Evolutionary conservation across 768 basidiomycete species (phyloP), one percentile per base, ranked within the genome.

Genomic region (Lactarius indigo): DNA sequence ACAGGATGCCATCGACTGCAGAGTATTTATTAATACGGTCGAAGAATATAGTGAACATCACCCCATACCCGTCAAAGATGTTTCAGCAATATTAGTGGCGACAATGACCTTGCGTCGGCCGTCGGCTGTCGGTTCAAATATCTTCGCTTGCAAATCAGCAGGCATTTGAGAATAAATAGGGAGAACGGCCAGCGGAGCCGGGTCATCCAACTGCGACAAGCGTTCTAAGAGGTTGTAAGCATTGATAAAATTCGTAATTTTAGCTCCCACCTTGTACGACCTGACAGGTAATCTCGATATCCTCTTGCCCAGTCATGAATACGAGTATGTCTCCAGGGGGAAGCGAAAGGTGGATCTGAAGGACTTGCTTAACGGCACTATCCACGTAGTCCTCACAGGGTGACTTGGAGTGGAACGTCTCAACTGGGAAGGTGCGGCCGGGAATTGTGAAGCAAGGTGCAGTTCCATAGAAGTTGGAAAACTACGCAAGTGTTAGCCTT

Each of bases 151-250:
- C 42, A 99, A 79, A 79, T 98, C 97, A 7, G 97, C 97, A 12
- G 97, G 97, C 97, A 98, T 98, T 75, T 98, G 96, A 3, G 97
- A 98, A 78, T 99, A 98, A 69, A 98, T 99, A 7, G 97, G 97
- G 35, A 99, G 80, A n/a, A 98, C 88, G 1, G 95, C 89, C 30
- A 98, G 79, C 3, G 90, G 86, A 0, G 91, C 80, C 13, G 94
- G 92, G 15, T 98, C 94, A 73, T 96, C 90, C n/a, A 98, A 81
- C 72, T 98, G 95, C 2, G 84, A 83, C 44, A 98, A 80, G 33
- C 97, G 93, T 77, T 99, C 97, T 96, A 73, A 30, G 50, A n/a
- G 33, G 33, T 61, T 30, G 39, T 64, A 18, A 65, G 35, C 42
- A 66, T 66, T 20, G 50, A 35, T 60, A 60, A 1, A 17, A 30